These are phyloP conservation scores for Atalantia buxifolia DNA, from an alignment of 345 rosid species.

Conservation along the genomic window DNA sequence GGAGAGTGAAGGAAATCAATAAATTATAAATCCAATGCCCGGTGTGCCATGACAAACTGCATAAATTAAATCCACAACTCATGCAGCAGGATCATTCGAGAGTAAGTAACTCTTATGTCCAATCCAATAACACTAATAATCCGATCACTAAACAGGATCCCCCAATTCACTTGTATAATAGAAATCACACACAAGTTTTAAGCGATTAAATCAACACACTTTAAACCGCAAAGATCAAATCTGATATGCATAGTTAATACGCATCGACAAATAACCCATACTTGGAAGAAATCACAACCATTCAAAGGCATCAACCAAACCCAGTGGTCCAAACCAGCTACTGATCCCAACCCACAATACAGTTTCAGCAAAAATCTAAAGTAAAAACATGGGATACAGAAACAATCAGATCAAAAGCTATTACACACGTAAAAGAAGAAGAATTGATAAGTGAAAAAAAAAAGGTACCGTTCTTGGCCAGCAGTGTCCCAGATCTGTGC, in stretches of 20 bases:
- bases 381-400: neutral
- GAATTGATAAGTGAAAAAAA: neutral
- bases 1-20: neutral
- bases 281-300: neutral
- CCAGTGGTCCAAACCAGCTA: neutral
- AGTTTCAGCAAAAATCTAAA: too few species aligned
- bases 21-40: neutral
- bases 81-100: neutral
- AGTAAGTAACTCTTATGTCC: neutral
- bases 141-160: neutral
- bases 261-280: neutral
- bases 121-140: neutral
- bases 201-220: neutral
- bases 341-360: neutral
- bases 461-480: slow-evolving; percentile 73
- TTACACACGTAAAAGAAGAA: neutral
- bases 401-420: neutral
- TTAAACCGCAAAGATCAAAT: neutral
- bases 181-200: neutral
- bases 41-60: neutral
- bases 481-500: slow-evolving; percentile 99
- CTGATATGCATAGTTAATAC: neutral
- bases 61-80: too few species aligned
- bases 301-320: neutral
- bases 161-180: neutral